Conservation (phyloP, 257 asterid genomes). For the Nicotiana tabacum region DNA sequence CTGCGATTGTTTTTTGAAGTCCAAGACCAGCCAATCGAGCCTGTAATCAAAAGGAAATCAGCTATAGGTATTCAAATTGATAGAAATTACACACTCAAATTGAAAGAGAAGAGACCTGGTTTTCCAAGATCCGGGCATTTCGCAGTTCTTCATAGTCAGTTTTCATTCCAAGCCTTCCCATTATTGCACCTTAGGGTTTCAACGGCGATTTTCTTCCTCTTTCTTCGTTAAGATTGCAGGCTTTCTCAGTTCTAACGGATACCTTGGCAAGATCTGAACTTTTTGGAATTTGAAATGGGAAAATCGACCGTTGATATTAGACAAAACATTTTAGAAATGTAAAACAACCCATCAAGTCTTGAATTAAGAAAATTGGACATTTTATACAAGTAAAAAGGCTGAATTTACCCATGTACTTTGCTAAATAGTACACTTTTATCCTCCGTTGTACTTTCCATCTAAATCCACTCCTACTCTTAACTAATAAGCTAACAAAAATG, state of each 20-base stretch:
- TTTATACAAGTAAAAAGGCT: too few relatives aligned
- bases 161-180: conserved; percentile 52
- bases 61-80: background rate
- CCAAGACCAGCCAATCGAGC: conserved; percentile 8
- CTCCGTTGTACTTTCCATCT: too few relatives aligned
- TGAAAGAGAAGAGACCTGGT: background rate
- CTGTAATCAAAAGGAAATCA: background rate
- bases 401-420: too few relatives aligned
- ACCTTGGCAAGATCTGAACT: background rate
- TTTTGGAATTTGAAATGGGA: background rate
- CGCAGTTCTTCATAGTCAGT: conserved; percentile 57
- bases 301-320: background rate
- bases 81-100: background rate
- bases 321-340: too few relatives aligned
- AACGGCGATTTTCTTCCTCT: background rate
- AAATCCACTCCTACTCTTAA: too few relatives aligned
- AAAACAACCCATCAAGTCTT: too few relatives aligned
- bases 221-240: background rate
- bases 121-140: conserved; percentile 39
- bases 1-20: conserved; percentile 9
- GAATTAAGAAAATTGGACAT: too few relatives aligned
- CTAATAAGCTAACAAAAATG: too few relatives aligned
- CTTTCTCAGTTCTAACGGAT: background rate
- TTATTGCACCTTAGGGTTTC: conserved; percentile 4
- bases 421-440: too few relatives aligned